These are phyloP conservation scores for Sarocladiaceae sp. DNA, from an alignment of 2,329 filamentous ascomycete genomes.

Conservation along the genomic window DNA sequence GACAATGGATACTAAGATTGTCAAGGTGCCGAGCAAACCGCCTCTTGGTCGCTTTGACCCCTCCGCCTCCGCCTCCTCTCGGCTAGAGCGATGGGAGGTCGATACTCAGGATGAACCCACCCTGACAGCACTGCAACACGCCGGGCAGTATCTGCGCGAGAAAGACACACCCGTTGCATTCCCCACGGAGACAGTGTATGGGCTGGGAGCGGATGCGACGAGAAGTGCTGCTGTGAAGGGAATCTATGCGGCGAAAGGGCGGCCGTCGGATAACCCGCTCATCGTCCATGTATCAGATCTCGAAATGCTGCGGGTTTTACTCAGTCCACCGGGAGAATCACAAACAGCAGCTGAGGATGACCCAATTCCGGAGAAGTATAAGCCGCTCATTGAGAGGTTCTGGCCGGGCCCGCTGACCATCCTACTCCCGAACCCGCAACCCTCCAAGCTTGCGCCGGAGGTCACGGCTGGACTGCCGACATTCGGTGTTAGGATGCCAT, in stretches of 20 bases:
- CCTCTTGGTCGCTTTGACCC: conserved; percentile 29
- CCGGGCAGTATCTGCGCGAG: conserved; percentile 58
- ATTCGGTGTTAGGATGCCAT: conserved; percentile 87
- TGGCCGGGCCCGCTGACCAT: conserved; percentile 96
- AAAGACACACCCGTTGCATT: conserved; percentile 80
- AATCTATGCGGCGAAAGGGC: conserved; percentile 87
- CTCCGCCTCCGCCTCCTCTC: conserved; percentile 19
- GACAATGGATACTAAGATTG: conserved; percentile 34
- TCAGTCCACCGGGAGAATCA: conserved; percentile 26
- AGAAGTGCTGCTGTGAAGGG: conserved; percentile 74
- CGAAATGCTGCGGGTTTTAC: conserved; percentile 61
- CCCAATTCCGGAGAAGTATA: conserved; percentile 67
- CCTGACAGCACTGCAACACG: conserved; percentile 47
- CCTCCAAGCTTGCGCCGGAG: conserved; percentile 72
- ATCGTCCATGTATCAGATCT: conserved; percentile 88
- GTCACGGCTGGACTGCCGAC: conserved; percentile 80
- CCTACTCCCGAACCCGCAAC: conserved; percentile 68
- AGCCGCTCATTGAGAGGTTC: conserved; percentile 69
- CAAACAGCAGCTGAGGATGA: conserved; percentile 18
- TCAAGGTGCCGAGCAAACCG: conserved; percentile 25
- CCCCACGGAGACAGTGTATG: conserved; percentile 96
- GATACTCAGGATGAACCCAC: conserved; percentile 20
- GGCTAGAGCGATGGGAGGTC: conserved; percentile 38
- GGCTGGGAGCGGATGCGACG: conserved; percentile 92
- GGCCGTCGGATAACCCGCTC: conserved; percentile 89